Base-by-base conservation (phyloP, 2,329 filamentous ascomycete species). In the Byssoonygena ceratinophila region DNA sequence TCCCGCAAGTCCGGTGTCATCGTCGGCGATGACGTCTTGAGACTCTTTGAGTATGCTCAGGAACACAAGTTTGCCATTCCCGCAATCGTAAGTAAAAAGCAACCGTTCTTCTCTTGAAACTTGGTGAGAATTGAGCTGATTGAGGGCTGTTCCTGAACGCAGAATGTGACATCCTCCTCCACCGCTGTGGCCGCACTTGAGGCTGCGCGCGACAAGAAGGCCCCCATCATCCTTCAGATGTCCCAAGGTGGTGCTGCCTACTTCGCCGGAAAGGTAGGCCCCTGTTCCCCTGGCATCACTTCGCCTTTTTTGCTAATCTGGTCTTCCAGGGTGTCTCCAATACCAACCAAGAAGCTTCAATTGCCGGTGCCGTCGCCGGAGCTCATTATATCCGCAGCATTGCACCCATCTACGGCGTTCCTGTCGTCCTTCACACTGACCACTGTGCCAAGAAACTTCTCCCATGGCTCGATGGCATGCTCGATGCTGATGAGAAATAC, bases 401-500 rank as follows among this genome's bases (percentile, higher is more conserved):
- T 64, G 88, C 92, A 49, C 87, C 91, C 56, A 63, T 80, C 62
- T 98, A 98, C 74, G 88, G 84, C 63, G 76, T 97, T 60, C 91
- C 91, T 65, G 88, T 95, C 62, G 78, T 97, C 64, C 83, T 97
- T 55, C 90, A 96, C 82, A 94, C 91, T 69, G 92, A 98, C 72
- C 92, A 97, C 79, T 95, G 91, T 75, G 91, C 92, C 69, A 97
- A 97, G 86, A 97, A 97, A 84, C 87, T 97, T 55, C 83, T 97
- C 54, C 92, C 92, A 58, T 97, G 91, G 91, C 78, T 97, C 69
- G 90, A 96, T 68, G 90, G 90, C 70, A 90, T 96, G 83, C 74
- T 97, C 63, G 89, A 92, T 59, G 91, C 84, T 63, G 92, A 97
- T 67, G 92, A 97, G 82, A 79, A 76, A 56, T 91, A 90, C 79